A percentile compares a stretch with the other conserved stretches of the same genome.
Evolutionary conservation across 768 basidiomycete species (phyloP).

Genomic region (Pholiota molesta): DNA sequence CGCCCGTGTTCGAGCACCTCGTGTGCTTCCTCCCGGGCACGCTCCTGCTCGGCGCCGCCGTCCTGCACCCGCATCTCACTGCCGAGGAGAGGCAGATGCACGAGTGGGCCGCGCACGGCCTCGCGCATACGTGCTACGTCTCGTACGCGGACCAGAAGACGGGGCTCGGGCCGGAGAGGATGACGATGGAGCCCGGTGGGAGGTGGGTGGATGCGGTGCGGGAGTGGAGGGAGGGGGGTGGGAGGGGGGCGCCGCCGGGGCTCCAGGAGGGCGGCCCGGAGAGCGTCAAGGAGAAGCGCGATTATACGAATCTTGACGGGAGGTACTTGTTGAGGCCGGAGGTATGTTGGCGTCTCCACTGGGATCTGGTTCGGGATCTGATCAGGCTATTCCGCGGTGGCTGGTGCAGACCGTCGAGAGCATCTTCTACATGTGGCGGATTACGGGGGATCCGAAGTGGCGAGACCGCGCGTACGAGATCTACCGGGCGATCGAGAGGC

Average conservation of each 20-base stretch:
- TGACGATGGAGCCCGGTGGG: slow-evolving; percentile 39
- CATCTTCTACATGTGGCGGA: slow-evolving; percentile 52
- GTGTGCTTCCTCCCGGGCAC: slow-evolving; percentile 73
- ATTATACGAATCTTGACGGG: slow-evolving; percentile 45
- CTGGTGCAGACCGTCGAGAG: slow-evolving; percentile 65
- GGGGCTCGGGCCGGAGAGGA: slow-evolving; percentile 67
- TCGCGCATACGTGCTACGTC: slow-evolving; percentile 69
- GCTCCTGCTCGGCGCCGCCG: slow-evolving; percentile 62
- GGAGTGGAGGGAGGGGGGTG: slow-evolving; percentile 47
- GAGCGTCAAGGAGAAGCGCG: slow-evolving; percentile 37
- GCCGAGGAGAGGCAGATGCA: slow-evolving; percentile 48
- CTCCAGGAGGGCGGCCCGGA: slow-evolving; percentile 35
- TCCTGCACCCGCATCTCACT: slow-evolving; percentile 44
- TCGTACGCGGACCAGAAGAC: slow-evolving; percentile 67
- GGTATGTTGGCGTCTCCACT: slow-evolving; percentile 39
- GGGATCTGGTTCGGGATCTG: not conserved
- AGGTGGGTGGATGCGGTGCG: slow-evolving; percentile 50
- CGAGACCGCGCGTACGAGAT: slow-evolving; percentile 55
- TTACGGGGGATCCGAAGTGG: slow-evolving; percentile 53
- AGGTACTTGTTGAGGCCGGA: slow-evolving; percentile 68
- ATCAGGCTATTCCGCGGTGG: not conserved
- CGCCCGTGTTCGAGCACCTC: slow-evolving; percentile 62
- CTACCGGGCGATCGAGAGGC: slow-evolving; percentile 50
- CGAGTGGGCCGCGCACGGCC: slow-evolving; percentile 70
- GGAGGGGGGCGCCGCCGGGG: slow-evolving; percentile 47